A percentile compares a stretch with the other conserved stretches of the same genome.
phyloP scores from a whole-genome alignment of 345 rosid species.

The Hibiscus syriacus region DNA sequence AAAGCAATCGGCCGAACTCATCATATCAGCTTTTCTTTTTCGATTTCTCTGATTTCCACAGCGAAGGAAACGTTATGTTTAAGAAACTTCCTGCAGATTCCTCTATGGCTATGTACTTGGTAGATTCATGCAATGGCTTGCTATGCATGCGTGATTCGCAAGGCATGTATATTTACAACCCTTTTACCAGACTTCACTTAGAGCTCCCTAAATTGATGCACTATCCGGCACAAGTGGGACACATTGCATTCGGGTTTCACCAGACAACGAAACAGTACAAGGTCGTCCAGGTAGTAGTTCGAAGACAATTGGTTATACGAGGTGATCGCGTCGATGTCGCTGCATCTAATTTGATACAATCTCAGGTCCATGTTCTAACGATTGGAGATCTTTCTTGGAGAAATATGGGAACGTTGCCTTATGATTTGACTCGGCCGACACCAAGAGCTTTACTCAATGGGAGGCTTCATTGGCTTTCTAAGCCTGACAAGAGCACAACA shows the following conservation, averaged over 20 bases:
- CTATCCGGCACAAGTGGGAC: constrained; percentile 30
- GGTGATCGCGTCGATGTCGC: no score
- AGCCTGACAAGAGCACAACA: constrained; percentile 47
- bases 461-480: constrained; percentile 68
- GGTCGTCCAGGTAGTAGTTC: constrained; percentile 49
- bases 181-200: no score
- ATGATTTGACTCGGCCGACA: constrained; percentile 44
- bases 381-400: constrained; percentile 47
- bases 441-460: constrained; percentile 63
- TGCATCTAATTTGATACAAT: no score
- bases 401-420: constrained; percentile 52
- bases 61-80: constrained; percentile 7
- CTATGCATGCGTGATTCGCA: no score
- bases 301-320: constrained; percentile 31
- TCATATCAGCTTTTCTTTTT: constrained; percentile 41
- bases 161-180: no score
- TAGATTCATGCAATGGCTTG: constrained; percentile 6
- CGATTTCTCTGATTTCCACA: constrained; percentile 12
- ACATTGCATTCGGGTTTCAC: constrained; percentile 38
- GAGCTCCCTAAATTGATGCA: no score
- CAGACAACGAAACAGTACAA: constrained; percentile 23
- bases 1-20: constrained; percentile 31
- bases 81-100: constrained; percentile 27
- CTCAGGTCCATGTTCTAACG: constrained; percentile 48
- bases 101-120: background rate